phyloP scores from a whole-genome alignment of 2,329 filamentous ascomycete species.

The Endocalyx cinctus region DNA sequence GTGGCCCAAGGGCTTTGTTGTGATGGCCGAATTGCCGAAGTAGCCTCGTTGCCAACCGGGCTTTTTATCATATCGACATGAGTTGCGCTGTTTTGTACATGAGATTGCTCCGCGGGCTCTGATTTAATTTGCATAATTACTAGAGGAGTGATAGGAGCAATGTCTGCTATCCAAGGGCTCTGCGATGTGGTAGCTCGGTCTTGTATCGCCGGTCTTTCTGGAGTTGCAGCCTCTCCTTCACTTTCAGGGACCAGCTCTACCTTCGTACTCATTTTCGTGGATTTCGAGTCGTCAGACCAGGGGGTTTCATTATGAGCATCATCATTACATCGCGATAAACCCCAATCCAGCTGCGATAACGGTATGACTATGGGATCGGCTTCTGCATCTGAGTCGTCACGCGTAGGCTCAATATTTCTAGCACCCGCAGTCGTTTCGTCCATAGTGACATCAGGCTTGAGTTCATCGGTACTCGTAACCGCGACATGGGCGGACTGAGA shows the following conservation, averaged over 20 bases:
- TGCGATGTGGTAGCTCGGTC: conserved; percentile 10
- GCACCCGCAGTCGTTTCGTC: not conserved
- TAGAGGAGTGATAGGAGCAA: conserved; percentile 4
- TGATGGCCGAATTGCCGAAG: conserved; percentile 14
- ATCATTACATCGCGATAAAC: no score
- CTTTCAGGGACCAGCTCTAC: no score
- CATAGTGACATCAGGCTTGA: no score
- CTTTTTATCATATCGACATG: conserved; percentile 4
- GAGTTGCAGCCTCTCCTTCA: not conserved
- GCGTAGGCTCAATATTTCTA: conserved; percentile 2
- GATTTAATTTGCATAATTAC: conserved; percentile 10
- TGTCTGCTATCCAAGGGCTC: conserved; percentile 22
- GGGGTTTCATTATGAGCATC: no score
- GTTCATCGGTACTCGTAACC: no score
- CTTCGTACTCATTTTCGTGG: no score
- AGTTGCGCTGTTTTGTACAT: no score
- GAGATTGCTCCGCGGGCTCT: conserved; percentile 10
- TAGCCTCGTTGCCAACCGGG: conserved; percentile 5
- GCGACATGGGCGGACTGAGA: no score
- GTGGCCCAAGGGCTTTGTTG: conserved; percentile 29
- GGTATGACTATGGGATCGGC: conserved; percentile 8
- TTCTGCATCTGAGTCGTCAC: conserved; percentile 7
- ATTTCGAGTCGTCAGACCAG: no score
- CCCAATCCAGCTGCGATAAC: conserved; percentile 12
- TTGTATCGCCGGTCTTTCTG: not conserved